phyloP scores from a whole-genome alignment of 306 rosid genomes.

The Gastrolobium bilobum region DNA sequence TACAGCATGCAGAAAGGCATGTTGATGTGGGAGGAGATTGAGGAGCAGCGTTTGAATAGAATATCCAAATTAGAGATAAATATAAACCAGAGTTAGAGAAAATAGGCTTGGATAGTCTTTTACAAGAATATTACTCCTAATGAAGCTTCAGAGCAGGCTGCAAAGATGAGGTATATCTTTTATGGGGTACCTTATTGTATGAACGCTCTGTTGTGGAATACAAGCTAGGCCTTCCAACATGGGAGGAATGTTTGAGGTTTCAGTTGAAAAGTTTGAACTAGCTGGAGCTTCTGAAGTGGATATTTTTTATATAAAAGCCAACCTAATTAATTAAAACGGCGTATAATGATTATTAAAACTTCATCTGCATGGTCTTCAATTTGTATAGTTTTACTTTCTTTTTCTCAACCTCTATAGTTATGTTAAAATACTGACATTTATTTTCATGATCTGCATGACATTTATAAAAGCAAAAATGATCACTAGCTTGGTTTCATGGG shows the following conservation, averaged over 20 bases:
- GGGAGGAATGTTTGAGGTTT: constrained; percentile 93
- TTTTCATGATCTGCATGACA: no score
- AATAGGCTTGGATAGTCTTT: constrained; percentile 70
- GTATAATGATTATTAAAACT: no score
- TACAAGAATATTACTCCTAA: constrained; percentile 65
- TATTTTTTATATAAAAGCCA: constrained; percentile 33
- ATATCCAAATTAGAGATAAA: constrained; percentile 81
- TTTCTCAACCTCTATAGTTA: no score
- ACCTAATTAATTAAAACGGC: no score
- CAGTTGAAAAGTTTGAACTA: constrained; percentile 90
- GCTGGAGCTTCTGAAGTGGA: constrained; percentile 86
- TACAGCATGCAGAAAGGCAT: constrained; percentile 87
- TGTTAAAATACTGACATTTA: no score
- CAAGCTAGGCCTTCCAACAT: constrained; percentile 73
- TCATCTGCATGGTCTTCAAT: no score
- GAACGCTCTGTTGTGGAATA: constrained; percentile 89
- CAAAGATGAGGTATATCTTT: constrained; percentile 74
- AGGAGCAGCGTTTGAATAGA: constrained; percentile 79
- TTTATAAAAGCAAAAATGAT: no score
- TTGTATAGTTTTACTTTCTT: no score
- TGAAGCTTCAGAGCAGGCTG: constrained; percentile 79
- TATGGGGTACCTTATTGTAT: constrained; percentile 84
- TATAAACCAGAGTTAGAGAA: constrained; percentile 64
- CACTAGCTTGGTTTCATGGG: no score
- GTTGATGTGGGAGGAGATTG: constrained; percentile 83